These are phyloP conservation scores for Tricholoma saponaceum DNA, from an alignment of 768 basidiomycete species.

Conservation along the genomic window DNA sequence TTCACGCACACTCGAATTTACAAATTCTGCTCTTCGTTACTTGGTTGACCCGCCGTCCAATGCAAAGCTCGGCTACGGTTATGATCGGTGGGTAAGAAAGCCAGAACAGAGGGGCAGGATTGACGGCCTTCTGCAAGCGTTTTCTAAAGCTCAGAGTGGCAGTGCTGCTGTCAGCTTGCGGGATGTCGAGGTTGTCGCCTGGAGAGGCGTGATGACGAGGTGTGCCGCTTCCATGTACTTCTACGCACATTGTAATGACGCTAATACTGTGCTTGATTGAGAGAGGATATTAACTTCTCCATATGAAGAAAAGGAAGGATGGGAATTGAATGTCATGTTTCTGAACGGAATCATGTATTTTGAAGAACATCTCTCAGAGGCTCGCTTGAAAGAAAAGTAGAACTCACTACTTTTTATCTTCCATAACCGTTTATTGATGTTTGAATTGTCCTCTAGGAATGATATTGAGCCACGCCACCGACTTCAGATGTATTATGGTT, in stretches of 20 bases:
- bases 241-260: neutral
- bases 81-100: conserved; percentile 66
- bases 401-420: conserved; percentile 15
- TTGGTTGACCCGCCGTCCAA: conserved; percentile 62
- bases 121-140: conserved; percentile 62
- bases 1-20: conserved; percentile 53
- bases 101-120: conserved; percentile 65
- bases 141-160: conserved; percentile 37
- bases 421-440: neutral
- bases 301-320: conserved; percentile 76
- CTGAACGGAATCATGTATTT: conserved; percentile 68
- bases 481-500: conserved; percentile 74
- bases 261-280: conserved; percentile 25
- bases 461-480: conserved; percentile 61
- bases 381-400: conserved; percentile 61
- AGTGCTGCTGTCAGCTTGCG: conserved; percentile 25
- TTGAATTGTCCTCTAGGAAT: conserved; percentile 40
- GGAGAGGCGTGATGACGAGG: conserved; percentile 88
- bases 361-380: conserved; percentile 66
- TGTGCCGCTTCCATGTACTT: conserved; percentile 25
- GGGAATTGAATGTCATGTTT: conserved; percentile 82
- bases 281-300: conserved; percentile 76
- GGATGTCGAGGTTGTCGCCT: conserved; percentile 58
- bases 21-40: conserved; percentile 67
- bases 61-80: conserved; percentile 67